A percentile compares a stretch with the other conserved stretches of the same genome.
Evolutionary conservation across 2,329 filamentous ascomycete species (phyloP).

Genomic region (Fusarium vanettenii): DNA sequence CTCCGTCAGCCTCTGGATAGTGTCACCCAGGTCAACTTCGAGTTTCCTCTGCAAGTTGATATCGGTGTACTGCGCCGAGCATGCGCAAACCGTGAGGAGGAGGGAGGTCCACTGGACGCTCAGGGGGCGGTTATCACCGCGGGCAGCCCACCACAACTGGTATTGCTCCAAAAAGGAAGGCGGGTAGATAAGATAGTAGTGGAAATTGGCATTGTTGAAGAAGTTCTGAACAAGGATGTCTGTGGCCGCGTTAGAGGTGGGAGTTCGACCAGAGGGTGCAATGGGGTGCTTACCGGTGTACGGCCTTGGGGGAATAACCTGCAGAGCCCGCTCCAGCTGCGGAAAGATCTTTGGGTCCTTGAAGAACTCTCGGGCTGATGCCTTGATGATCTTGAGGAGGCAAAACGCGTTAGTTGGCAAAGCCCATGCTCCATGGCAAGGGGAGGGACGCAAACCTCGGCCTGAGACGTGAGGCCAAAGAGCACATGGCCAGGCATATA

Average conservation of each 20-base stretch:
- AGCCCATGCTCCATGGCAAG: too few relatives aligned
- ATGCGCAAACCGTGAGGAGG: slow-evolving; percentile 53
- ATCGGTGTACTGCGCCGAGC: slow-evolving; percentile 50
- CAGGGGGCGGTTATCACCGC: slow-evolving; percentile 46
- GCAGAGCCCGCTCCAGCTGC: slow-evolving; percentile 48
- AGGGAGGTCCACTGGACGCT: slow-evolving; percentile 53
- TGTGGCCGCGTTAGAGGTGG: slow-evolving; percentile 27
- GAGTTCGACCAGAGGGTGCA: neutral
- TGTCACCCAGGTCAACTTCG: slow-evolving; percentile 46
- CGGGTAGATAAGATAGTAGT: slow-evolving; percentile 54
- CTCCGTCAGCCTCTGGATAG: slow-evolving; percentile 45
- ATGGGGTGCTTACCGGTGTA: slow-evolving; percentile 47
- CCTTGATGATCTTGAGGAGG: slow-evolving; percentile 15
- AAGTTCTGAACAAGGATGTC: slow-evolving; percentile 54
- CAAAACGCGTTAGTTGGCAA: neutral
- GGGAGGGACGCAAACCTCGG: too few relatives aligned
- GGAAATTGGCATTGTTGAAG: slow-evolving; percentile 51
- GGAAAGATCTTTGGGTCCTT: slow-evolving; percentile 41
- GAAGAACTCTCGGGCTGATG: slow-evolving; percentile 35
- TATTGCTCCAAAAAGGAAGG: slow-evolving; percentile 51
- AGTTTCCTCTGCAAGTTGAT: slow-evolving; percentile 46
- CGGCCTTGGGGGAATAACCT: slow-evolving; percentile 47
- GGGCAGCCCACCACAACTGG: slow-evolving; percentile 49
- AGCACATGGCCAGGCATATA: slow-evolving; percentile 51
- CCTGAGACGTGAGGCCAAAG: slow-evolving; percentile 39